These are phyloP conservation scores for Phoenix roebelenii DNA, from an alignment of 176 grass and related monocot genomes.

Conservation along the genomic window DNA sequence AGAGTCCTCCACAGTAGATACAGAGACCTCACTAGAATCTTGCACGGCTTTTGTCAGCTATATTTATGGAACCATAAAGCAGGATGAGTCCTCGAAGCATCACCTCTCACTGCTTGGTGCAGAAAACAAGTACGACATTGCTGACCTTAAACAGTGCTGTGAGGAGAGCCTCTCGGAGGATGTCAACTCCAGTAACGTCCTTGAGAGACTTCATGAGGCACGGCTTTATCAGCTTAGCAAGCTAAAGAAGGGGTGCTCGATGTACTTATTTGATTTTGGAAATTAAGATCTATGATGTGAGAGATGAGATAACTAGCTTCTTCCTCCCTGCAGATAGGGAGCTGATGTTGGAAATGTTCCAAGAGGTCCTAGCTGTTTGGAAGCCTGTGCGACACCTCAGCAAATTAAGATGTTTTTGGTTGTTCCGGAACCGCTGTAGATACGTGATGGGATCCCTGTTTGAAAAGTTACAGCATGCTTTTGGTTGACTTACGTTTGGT, in stretches of 20 bases:
- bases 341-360: slow-evolving; percentile 84
- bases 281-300: slow-evolving; percentile 81
- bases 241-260: slow-evolving; percentile 79
- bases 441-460: too few relatives aligned
- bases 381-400: slow-evolving; percentile 34
- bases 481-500: too few relatives aligned
- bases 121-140: slow-evolving; percentile 58
- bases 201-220: slow-evolving; percentile 67
- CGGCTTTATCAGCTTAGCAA: slow-evolving; percentile 53
- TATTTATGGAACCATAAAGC: slow-evolving; percentile 61
- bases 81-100: slow-evolving; percentile 67
- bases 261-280: slow-evolving; percentile 72
- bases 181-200: slow-evolving; percentile 50
- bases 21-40: slow-evolving; percentile 44
- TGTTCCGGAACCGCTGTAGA: too few relatives aligned
- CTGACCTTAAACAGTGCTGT: slow-evolving; percentile 57
- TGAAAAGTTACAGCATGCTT: too few relatives aligned
- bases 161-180: slow-evolving; percentile 92
- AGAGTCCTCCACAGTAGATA: slow-evolving; percentile 39
- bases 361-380: slow-evolving; percentile 64
- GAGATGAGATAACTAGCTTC: slow-evolving; percentile 60
- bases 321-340: slow-evolving; percentile 58
- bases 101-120: slow-evolving; percentile 46
- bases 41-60: slow-evolving; percentile 52
- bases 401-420: too few relatives aligned